These are phyloP conservation scores for Cercophora scortea DNA, from an alignment of 495 filamentous ascomycete species.

Conservation along the genomic window DNA sequence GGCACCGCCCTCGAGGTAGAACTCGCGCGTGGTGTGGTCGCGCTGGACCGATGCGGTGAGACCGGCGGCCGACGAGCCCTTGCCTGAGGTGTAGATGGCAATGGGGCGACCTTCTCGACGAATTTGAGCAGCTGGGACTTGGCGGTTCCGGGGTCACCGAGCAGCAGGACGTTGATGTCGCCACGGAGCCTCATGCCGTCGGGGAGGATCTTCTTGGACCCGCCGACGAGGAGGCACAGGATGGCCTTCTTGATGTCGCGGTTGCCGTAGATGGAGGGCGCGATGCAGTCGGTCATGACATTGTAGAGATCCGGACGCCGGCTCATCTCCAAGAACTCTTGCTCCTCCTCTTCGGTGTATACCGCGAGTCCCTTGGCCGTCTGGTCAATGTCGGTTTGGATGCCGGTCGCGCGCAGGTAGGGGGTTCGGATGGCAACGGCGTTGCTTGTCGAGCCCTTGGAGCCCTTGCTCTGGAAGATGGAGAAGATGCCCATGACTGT, in stretches of 20 bases:
- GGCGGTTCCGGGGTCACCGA: conserved; percentile 96
- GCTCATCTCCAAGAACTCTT: conserved; percentile 93
- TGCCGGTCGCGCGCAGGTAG: conserved; percentile 90
- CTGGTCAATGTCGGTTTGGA: conserved; percentile 82
- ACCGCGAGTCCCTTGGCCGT: conserved; percentile 77
- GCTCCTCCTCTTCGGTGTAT: conserved; percentile 94
- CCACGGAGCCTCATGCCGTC: conserved; percentile 98
- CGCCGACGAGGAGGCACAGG: conserved; percentile 86
- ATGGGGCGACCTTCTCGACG: conserved; percentile 96
- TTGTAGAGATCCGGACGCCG: conserved; percentile 87
- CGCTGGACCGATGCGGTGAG: conserved; percentile 95
- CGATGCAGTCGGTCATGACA: conserved; percentile 84
- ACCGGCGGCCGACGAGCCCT: conserved; percentile 97
- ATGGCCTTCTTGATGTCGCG: conserved; percentile 98
- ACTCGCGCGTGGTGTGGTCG: conserved; percentile 85
- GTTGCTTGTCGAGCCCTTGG: conserved; percentile 64
- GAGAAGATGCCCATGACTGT: conserved; percentile 97
- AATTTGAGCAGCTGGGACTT: conserved; percentile 98
- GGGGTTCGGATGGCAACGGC: conserved; percentile 94
- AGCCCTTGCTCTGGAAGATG: conserved; percentile 87
- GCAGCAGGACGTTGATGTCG: conserved; percentile 95
- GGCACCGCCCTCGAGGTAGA: conserved; percentile 96
- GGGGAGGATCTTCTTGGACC: conserved; percentile 96
- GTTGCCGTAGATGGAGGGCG: conserved; percentile 96
- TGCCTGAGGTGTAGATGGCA: conserved; percentile 98